Evolutionary conservation across 2,329 filamentous ascomycete species (phyloP), one percentile per base, ranked within the genome.

Genomic region (Fusarium tjaetaba): DNA sequence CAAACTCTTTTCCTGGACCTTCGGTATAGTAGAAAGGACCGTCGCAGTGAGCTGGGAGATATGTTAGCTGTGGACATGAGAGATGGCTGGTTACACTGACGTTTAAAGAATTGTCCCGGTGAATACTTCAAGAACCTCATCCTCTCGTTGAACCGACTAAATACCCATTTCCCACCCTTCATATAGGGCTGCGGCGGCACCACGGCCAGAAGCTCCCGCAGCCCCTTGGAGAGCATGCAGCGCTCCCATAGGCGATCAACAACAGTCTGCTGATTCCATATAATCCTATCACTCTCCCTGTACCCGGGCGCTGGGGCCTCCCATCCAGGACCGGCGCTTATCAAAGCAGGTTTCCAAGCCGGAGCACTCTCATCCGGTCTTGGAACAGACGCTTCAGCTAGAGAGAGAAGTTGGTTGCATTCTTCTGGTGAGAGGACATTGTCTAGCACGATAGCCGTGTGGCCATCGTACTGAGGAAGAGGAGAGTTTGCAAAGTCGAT

Each of bases 71-170:
- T 24, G 16, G 0, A 14, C 7, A 9, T 4, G 1, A 14, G n/a
- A 11, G 22, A 34, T 1, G 5, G 5, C 2, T 16, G 11, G 10
- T 11, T 14, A 9, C 14, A 61, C 84, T 79, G 63, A 85, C 84
- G 86, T 68, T 86, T 88, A 77, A 97, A 96, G 79, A 91, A 96
- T 76, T 95, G 90, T 1, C 93, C 93, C 0, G 86, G 82, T 0
- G 86, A 86, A 79, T 96, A 96, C 77, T 89, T 91, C 57, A 97
- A 82, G 76, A 95, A 95, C 34, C 94, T 85, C 87, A 95, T 87
- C 41, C 93, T 84, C 79, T 94, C 89, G 79, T 96, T 96, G 46
- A 94, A 80, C 15, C 91, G 74, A 39, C 80, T 70, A 71, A 88
- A 86, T 55, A 80, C 78, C 85, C 86, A 87, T 53, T 77, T 72